Base-by-base conservation (phyloP, 2,329 filamentous ascomycete genomes). In the Aspergillus bombycis region DNA sequence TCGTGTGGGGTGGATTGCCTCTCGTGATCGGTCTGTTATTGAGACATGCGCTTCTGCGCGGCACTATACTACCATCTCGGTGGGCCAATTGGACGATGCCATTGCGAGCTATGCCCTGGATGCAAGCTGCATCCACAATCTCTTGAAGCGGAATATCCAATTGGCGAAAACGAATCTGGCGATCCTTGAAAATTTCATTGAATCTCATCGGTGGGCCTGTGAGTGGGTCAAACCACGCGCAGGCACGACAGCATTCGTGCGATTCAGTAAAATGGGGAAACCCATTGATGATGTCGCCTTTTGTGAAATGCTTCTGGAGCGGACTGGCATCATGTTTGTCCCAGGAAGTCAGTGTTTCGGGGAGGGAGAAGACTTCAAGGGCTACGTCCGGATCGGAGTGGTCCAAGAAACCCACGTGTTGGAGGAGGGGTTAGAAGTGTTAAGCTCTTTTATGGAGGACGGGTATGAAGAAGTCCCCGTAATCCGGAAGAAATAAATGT, bases 41-140 rank as follows among this genome's bases (percentile, higher is more conserved):
- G 84, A 88, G 57, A 81, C 83, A 16, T 83, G 91, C 65, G 87
- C 89, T 12, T 78, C 81, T 16, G 88, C 89, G 1, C 84, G 92
- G 46, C 90, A 95, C 75, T 96, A 95, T 80, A 96, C 92, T 4
- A 93, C 91, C 30, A 96, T 96, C 71, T 91, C 90, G 45, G 92
- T 96, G 0, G 91, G 91, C n/a, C 88, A 90, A 72, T 80, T 97
- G 8, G 92, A 96, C 74, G 92, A 96, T 74, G 85, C 86, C 57
- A 83, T 96, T 12, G 93, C 92, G 2, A 85, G 86, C 32, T 94
- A 89, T 72, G 93, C 93, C 0, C 80, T 97, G 9, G 86, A 86
- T 12, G 80, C 85, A 1, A 79, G 82, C 38, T 89, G 90, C 23
- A 85, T 93, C n/a, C 83, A 89, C 66, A 80, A 78, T 12, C 78